phyloP scores from a whole-genome alignment of 768 basidiomycete species.

The Mycena vitilis region DNA sequence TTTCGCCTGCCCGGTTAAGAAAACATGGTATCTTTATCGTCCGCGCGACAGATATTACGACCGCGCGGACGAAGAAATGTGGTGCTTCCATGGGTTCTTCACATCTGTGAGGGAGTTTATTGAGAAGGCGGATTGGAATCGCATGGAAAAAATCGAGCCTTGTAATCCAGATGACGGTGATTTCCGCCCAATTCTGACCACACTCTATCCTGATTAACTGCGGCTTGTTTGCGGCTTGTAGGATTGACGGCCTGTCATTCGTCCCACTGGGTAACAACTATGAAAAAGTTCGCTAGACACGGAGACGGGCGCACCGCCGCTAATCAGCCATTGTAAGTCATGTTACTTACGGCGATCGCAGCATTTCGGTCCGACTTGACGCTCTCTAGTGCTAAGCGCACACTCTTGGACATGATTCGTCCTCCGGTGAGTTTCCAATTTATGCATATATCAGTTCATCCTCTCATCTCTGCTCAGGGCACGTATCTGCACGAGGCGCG shows the following conservation, averaged over 20 bases:
- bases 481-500: neutral
- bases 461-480: neutral
- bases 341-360: too few relatives aligned
- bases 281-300: neutral
- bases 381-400: constrained; percentile 1
- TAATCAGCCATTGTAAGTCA: constrained; percentile 5
- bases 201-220: neutral
- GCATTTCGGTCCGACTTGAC: neutral
- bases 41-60: neutral
- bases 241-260: neutral
- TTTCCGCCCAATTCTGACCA: neutral
- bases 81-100: constrained; percentile 3
- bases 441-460: neutral
- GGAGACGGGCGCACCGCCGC: neutral
- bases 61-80: neutral
- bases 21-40: constrained; percentile 2
- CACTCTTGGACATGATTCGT: constrained; percentile 11
- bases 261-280: too few relatives aligned
- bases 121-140: constrained; percentile 13
- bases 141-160: neutral
- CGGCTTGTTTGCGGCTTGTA: neutral
- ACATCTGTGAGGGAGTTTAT: constrained; percentile 2
- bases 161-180: neutral
- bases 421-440: neutral
- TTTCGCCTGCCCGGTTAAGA: neutral